phyloP scores from a whole-genome alignment of 2,329 filamentous ascomycete species.

The Shiraia bambusicola region DNA sequence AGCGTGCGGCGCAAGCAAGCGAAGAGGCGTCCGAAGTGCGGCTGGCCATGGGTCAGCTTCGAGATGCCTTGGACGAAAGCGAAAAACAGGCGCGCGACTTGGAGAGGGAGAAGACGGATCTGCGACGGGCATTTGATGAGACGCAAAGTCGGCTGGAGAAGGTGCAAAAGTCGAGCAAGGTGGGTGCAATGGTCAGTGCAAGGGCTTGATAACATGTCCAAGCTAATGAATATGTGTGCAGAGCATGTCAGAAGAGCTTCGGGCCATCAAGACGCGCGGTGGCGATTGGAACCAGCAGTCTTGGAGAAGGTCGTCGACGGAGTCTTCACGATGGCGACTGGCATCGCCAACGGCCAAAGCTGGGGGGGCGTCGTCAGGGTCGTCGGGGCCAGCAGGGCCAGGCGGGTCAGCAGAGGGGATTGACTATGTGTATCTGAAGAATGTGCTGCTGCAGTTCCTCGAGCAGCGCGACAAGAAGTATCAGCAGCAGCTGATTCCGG shows the following conservation, averaged over 20 bases:
- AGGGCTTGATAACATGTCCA: too few species aligned
- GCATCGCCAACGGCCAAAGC: constrained; percentile 51
- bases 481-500: constrained; percentile 73
- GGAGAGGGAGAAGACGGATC: constrained; percentile 77
- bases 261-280: constrained; percentile 48
- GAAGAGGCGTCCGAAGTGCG: constrained; percentile 76
- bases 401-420: constrained; percentile 43
- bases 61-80: constrained; percentile 79
- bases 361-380: constrained; percentile 33
- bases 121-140: constrained; percentile 77
- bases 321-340: constrained; percentile 52
- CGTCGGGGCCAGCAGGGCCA: too few species aligned
- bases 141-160: constrained; percentile 76
- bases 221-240: constrained; percentile 28
- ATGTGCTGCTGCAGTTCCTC: constrained; percentile 77
- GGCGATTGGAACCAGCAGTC: constrained; percentile 53
- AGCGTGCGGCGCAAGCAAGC: constrained; percentile 64
- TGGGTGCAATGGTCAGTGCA: constrained; percentile 17
- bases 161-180: constrained; percentile 67
- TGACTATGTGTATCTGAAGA: constrained; percentile 74
- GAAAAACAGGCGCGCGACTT: constrained; percentile 81
- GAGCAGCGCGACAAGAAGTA: constrained; percentile 78
- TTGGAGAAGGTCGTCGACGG: constrained; percentile 60
- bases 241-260: constrained; percentile 61
- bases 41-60: constrained; percentile 73